Evolutionary conservation across 106 monocot genomes (phyloP).

Genomic region (Dendrobium chrysotoxum): DNA sequence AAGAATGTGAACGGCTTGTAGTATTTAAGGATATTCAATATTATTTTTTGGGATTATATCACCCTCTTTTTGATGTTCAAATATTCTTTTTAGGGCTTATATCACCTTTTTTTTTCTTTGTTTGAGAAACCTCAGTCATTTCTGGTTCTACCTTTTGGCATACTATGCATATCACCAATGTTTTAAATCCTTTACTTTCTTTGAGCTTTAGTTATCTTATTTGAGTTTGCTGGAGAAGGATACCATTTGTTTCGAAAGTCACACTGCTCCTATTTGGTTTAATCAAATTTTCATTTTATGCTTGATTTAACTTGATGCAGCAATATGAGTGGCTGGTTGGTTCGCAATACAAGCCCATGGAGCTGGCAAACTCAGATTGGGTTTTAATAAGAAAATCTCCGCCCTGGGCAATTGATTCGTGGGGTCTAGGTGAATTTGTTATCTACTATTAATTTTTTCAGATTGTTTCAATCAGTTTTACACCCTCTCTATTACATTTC

Average conservation of each 20-base stretch:
- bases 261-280: neutral
- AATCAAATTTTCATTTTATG: conserved; percentile 7
- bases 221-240: neutral
- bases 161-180: neutral
- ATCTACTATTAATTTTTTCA: neutral
- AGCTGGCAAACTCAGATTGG: conserved; percentile 88
- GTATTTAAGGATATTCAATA: too few relatives aligned
- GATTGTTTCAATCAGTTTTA: neutral
- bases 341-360: conserved; percentile 90
- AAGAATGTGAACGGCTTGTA: too few relatives aligned
- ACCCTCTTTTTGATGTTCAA: neutral
- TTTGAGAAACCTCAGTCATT: neutral
- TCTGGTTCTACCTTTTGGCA: neutral
- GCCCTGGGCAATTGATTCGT: conserved; percentile 94
- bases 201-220: neutral
- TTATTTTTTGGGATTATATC: too few relatives aligned
- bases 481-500: neutral
- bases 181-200: neutral
- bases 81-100: neutral
- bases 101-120: neutral
- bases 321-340: conserved; percentile 96
- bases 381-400: conserved; percentile 74
- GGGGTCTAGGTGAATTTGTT: conserved; percentile 73
- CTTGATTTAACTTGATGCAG: conserved; percentile 31
- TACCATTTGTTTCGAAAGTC: neutral